These are phyloP conservation scores for Uronychia binucleata DNA, from an alignment of 73 alveolate genomes.

Conservation along the genomic window DNA sequence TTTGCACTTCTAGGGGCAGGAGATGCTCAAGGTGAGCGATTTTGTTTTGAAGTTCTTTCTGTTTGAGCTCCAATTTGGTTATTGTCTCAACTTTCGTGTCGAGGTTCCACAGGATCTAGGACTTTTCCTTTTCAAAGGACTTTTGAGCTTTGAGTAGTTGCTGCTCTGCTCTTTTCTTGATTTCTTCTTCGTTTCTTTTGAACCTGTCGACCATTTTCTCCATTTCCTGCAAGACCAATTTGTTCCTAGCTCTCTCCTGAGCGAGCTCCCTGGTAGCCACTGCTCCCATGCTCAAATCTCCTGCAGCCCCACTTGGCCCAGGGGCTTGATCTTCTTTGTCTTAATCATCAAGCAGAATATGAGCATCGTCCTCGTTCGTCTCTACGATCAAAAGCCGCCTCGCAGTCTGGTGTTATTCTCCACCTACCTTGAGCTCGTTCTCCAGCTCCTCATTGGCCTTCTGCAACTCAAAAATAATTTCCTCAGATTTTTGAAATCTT, in stretches of 20 bases:
- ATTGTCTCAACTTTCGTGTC: neutral
- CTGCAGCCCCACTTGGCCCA: neutral
- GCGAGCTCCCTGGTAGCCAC: neutral
- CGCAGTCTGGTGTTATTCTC: neutral
- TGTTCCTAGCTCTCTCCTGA: neutral
- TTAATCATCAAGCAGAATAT: no score
- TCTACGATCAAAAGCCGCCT: neutral
- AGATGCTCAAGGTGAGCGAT: neutral
- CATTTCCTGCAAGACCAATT: neutral
- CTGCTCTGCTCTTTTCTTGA: neutral
- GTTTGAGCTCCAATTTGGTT: neutral
- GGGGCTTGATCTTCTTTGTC: no score
- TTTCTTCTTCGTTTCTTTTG: neutral
- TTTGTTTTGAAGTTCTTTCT: neutral
- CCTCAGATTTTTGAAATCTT: slow-evolving; percentile 12
- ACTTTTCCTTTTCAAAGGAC: neutral
- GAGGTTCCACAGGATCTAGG: neutral
- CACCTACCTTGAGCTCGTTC: neutral
- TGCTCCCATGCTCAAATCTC: neutral
- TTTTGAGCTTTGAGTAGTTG: neutral
- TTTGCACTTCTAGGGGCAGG: neutral
- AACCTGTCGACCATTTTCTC: neutral
- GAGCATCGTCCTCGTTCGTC: no score
- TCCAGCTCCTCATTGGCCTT: neutral
- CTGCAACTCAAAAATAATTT: slow-evolving; percentile 5